Evolutionary conservation across 805 yeast genomes (phyloP).

Genomic region (Starmerella gropengiesseri): DNA sequence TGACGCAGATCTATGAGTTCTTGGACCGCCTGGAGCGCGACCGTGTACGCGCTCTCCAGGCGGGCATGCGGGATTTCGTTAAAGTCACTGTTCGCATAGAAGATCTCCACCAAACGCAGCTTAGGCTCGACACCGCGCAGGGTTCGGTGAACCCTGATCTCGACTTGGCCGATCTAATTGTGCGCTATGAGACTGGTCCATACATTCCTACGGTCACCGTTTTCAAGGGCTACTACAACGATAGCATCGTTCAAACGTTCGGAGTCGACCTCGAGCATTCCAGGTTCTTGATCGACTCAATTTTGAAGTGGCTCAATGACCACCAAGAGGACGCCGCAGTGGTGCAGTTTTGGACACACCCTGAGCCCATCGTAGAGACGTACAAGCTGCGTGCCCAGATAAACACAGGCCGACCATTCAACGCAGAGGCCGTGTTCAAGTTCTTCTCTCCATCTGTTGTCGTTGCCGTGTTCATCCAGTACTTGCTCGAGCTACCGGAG

Average conservation of each 20-base stretch:
- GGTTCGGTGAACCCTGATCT: constrained; percentile 51
- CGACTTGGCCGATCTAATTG: constrained; percentile 52
- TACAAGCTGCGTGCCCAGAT: constrained; percentile 45
- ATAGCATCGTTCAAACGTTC: constrained; percentile 55
- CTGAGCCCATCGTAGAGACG: constrained; percentile 45
- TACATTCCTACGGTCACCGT: constrained; percentile 59
- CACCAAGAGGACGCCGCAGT: constrained; percentile 4
- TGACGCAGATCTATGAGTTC: constrained; percentile 53
- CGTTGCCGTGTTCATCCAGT: constrained; percentile 53
- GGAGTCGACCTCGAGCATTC: constrained; percentile 66
- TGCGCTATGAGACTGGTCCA: constrained; percentile 55
- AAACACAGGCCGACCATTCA: constrained; percentile 29
- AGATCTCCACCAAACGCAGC: constrained; percentile 37
- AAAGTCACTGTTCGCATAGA: constrained; percentile 34
- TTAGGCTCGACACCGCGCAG: constrained; percentile 44
- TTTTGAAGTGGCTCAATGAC: constrained; percentile 40
- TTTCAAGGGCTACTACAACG: constrained; percentile 60
- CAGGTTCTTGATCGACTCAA: constrained; percentile 49
- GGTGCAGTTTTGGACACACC: constrained; percentile 40
- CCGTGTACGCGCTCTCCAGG: constrained; percentile 54
- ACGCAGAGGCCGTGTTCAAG: constrained; percentile 28
- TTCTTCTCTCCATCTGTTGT: constrained; percentile 40
- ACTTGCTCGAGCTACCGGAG: constrained; percentile 64
- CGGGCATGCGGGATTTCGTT: constrained; percentile 54
- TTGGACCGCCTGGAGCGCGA: constrained; percentile 69